Evolutionary conservation across 2,329 filamentous ascomycete genomes (phyloP).

Genomic region (Parascedosporium putredinis): DNA sequence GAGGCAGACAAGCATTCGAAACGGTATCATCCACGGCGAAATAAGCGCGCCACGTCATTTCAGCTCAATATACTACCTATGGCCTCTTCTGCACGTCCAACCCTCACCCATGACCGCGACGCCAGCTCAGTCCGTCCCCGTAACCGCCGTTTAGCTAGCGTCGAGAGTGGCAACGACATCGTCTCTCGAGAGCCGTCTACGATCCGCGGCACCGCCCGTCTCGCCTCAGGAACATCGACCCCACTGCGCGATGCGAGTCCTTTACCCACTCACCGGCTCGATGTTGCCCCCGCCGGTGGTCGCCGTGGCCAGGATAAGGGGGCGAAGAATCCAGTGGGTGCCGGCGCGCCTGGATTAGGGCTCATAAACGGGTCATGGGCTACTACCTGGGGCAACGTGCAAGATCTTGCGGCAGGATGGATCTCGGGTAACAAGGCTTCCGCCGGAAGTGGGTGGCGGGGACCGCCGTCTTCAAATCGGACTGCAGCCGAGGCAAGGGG

Average conservation of each 20-base stretch:
- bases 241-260: constrained; percentile 33
- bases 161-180: constrained; percentile 17
- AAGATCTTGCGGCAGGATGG: constrained; percentile 29
- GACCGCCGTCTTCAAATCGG: background rate
- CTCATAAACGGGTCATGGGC: constrained; percentile 41
- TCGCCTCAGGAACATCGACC: constrained; percentile 10
- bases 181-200: constrained; percentile 19
- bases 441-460: too few relatives aligned
- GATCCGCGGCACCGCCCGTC: constrained; percentile 22
- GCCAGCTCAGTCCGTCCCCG: constrained; percentile 32
- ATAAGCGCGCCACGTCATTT: background rate
- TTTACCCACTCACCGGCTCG: constrained; percentile 30
- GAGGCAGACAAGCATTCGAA: background rate
- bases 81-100: constrained; percentile 33
- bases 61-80: background rate
- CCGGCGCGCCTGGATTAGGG: constrained; percentile 3
- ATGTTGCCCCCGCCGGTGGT: background rate
- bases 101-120: constrained; percentile 27
- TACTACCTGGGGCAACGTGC: constrained; percentile 44
- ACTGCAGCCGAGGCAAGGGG: background rate
- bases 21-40: background rate
- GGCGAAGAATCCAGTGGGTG: background rate
- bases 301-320: background rate
- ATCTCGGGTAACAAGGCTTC: constrained; percentile 5
- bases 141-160: constrained; percentile 34